A percentile compares a stretch with the other conserved stretches of the same genome.
Evolutionary conservation across 2,329 filamentous ascomycete species (phyloP).

Genomic region (Penicillium sp.): DNA sequence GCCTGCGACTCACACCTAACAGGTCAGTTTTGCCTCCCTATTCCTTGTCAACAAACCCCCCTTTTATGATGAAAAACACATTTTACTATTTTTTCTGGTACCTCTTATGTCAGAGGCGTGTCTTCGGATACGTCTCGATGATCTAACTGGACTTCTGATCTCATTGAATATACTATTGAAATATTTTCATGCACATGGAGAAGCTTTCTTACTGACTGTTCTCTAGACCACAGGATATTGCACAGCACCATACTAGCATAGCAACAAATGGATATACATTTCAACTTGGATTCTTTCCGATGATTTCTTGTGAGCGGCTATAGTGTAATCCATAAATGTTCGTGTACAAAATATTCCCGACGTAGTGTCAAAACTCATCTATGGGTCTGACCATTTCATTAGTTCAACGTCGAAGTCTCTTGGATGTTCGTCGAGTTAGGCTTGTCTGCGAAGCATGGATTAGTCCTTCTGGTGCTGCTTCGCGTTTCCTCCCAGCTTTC

Average conservation of each 20-base stretch:
- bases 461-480: slow-evolving; percentile 15
- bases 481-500: slow-evolving; percentile 16
- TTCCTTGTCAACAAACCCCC: slow-evolving; percentile 7
- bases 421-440: slow-evolving; percentile 31
- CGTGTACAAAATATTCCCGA: not conserved
- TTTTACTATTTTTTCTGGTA: slow-evolving; percentile 78
- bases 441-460: slow-evolving; percentile 24
- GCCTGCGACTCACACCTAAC: not conserved
- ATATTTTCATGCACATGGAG: slow-evolving; percentile 6
- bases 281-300: not conserved
- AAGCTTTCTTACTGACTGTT: slow-evolving; percentile 23
- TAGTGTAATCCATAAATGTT: not conserved
- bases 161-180: slow-evolving; percentile 3
- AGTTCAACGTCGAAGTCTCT: slow-evolving; percentile 25
- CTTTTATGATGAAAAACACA: slow-evolving; percentile 68
- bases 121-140: slow-evolving; percentile 60
- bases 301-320: not conserved
- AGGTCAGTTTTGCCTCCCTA: slow-evolving; percentile 33
- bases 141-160: slow-evolving; percentile 86
- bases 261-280: not conserved
- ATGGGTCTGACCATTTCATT: not conserved
- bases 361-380: not conserved
- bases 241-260: not conserved
- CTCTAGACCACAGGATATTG: slow-evolving; percentile 4
- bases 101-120: slow-evolving; percentile 83